Percentiles rank a stretch among this genome's conserved stretches.
phyloP scores from a whole-genome alignment of 192 early-diverging fungal genomes.

The Nowakowskiella sp. region DNA sequence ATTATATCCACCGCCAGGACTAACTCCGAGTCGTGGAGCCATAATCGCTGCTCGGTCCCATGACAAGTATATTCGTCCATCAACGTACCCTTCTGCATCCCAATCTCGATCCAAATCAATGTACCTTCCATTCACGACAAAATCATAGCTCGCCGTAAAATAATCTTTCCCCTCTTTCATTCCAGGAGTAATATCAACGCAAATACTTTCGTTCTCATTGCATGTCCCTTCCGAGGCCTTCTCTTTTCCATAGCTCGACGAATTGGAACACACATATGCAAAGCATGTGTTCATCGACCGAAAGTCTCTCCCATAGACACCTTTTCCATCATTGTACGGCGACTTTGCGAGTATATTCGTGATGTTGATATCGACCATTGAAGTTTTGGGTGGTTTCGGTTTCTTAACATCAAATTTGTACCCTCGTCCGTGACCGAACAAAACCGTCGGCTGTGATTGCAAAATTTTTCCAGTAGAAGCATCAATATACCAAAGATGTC shows the following conservation, averaged over 20 bases:
- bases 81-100: background rate
- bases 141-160: background rate
- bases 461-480: background rate
- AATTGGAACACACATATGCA: slow-evolving; percentile 4
- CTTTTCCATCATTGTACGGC: no score
- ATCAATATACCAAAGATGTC: slow-evolving; percentile 2
- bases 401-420: background rate
- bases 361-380: background rate
- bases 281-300: slow-evolving; percentile 16
- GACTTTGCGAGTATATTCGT: no score
- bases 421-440: background rate
- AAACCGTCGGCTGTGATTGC: background rate
- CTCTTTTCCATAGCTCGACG: no score
- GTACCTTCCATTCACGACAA: slow-evolving; percentile 12
- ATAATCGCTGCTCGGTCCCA: background rate
- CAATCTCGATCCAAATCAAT: slow-evolving; percentile 17
- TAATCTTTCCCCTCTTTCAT: slow-evolving; percentile 4
- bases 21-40: no score
- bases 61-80: background rate
- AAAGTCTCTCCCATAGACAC: slow-evolving; percentile 19
- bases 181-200: slow-evolving; percentile 14
- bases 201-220: background rate
- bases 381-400: background rate
- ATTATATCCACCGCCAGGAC: no score
- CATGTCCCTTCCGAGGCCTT: no score